Evolutionary conservation across 2,329 filamentous ascomycete species (phyloP).

Genomic region (Tolypocladium guangdongense): DNA sequence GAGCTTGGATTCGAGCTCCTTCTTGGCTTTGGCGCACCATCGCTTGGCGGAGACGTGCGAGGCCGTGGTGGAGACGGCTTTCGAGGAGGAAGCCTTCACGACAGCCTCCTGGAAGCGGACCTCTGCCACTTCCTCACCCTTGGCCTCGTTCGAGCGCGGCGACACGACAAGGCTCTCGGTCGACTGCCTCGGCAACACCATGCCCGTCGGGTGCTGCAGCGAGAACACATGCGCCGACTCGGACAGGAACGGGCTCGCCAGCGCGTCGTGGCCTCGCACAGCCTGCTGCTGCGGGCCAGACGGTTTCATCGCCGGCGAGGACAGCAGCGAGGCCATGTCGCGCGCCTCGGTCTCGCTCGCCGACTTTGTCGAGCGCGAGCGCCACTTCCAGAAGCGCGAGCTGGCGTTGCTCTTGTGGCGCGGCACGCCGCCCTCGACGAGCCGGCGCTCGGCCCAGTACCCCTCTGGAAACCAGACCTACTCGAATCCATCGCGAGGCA

Average conservation of each 20-base stretch:
- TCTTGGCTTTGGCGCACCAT: slow-evolving; percentile 12
- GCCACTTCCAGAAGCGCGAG: slow-evolving; percentile 29
- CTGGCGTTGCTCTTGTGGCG: slow-evolving; percentile 20
- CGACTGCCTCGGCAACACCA: slow-evolving; percentile 2
- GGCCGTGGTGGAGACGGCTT: background rate
- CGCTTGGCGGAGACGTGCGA: slow-evolving; percentile 1
- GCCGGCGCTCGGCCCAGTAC: slow-evolving; percentile 50
- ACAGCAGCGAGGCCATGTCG: slow-evolving; percentile 11
- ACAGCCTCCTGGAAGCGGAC: background rate
- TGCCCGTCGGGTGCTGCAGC: slow-evolving; percentile 24
- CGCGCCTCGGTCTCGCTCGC: slow-evolving; percentile 23
- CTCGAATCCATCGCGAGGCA: slow-evolving; percentile 42
- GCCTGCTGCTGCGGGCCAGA: slow-evolving; percentile 5
- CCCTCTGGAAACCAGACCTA: slow-evolving; percentile 55
- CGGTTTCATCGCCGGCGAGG: slow-evolving; percentile 11
- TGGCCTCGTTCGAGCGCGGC: background rate
- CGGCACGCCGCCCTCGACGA: slow-evolving; percentile 8
- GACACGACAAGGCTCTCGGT: slow-evolving; percentile 5
- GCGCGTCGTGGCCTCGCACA: background rate
- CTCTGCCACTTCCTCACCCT: background rate
- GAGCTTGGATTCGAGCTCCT: slow-evolving; percentile 12
- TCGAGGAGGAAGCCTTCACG: background rate
- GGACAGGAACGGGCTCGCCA: slow-evolving; percentile 32
- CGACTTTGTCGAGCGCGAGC: slow-evolving; percentile 24
- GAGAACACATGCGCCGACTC: slow-evolving; percentile 38